Conservation (phyloP, 2,329 filamentous ascomycete genomes). For the Corinectria fuckeliana region DNA sequence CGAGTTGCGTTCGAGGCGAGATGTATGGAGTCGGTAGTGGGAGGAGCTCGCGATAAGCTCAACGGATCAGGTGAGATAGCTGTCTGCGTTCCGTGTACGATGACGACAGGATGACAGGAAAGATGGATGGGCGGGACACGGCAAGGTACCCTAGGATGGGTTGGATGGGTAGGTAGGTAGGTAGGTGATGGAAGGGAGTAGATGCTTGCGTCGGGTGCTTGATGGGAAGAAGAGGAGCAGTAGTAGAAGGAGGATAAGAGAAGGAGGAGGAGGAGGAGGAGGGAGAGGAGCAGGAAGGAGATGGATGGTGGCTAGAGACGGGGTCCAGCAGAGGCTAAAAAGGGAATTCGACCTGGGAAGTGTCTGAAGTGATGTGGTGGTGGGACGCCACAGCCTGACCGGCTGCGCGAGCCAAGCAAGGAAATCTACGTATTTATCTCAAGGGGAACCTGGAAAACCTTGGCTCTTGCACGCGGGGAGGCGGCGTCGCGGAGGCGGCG, state of each 20-base stretch:
- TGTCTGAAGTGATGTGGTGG: slow-evolving; percentile 22
- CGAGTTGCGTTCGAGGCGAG: slow-evolving; percentile 10
- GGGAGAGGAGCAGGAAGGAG: slow-evolving; percentile 15
- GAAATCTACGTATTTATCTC: slow-evolving; percentile 12
- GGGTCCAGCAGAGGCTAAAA: slow-evolving; percentile 34
- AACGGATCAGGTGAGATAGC: slow-evolving; percentile 16
- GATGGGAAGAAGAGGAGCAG: slow-evolving; percentile 13
- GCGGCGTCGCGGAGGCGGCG: no score
- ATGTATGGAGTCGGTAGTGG: not conserved
- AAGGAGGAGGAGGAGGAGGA: slow-evolving; percentile 4
- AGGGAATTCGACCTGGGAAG: slow-evolving; percentile 21
- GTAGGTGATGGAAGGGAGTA: not conserved
- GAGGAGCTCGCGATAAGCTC: slow-evolving; percentile 17
- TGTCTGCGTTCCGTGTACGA: not conserved
- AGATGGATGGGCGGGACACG: slow-evolving; percentile 8
- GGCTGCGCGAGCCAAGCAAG: slow-evolving; percentile 11
- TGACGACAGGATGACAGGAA: slow-evolving; percentile 18
- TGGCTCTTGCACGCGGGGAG: no score
- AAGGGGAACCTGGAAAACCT: not conserved
- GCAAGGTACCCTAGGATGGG: no score
- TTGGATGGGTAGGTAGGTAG: not conserved
- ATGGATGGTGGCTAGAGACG: slow-evolving; percentile 27
- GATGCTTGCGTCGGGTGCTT: no score
- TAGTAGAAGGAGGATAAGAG: slow-evolving; percentile 11
- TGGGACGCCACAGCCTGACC: slow-evolving; percentile 34